Evolutionary conservation across 2,329 filamentous ascomycete species (phyloP), one percentile per base, ranked within the genome.

Genomic region (Pseudogymnoascus sp.): DNA sequence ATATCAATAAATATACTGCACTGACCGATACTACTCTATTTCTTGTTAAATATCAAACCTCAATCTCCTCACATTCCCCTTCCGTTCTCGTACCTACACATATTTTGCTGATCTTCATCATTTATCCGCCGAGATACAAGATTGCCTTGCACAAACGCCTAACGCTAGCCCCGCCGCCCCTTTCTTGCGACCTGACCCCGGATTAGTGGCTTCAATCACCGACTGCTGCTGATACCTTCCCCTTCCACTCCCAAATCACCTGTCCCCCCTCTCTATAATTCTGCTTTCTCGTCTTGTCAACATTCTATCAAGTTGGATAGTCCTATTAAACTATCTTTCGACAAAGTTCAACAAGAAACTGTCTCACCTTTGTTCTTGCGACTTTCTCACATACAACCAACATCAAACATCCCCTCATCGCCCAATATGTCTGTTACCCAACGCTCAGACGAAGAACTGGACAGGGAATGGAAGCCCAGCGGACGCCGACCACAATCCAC

Each of bases 401-500:
- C 49, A 19, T 4, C 38, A 9, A 55, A 33, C 49, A 12, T 3
- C 49, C 45, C 49, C 49, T 55, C 49, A 55, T 33, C 16, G 3
- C 49, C 49, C 49, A 72, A 66, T 14, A 77, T 77, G 75, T 39
- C 58, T 60, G 25, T 30, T 30, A 60, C 22, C 14, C 58, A 39
- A 12, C 58, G 58, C 58, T 78, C 86, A 67, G 87, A 90, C 78
- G 82, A 83, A 67, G 87, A 90, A 73, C 82, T 89, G 72, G 85
- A 91, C 73, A 83, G 83, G 72, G 86, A 90, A 77, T 93, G 89
- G 89, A 86, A 91, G 83, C 88, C 90, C 69, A 92, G 80, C 73
- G 84, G 33, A 25, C 58, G 83, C 72, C 88, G 91, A 67, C 91
- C 91, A 67, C 89, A 93, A 79, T 94, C 91, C 66, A 94, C 90